These are phyloP conservation scores for Metarhizium humberi DNA, from an alignment of 2,329 filamentous ascomycete species.

Conservation along the genomic window DNA sequence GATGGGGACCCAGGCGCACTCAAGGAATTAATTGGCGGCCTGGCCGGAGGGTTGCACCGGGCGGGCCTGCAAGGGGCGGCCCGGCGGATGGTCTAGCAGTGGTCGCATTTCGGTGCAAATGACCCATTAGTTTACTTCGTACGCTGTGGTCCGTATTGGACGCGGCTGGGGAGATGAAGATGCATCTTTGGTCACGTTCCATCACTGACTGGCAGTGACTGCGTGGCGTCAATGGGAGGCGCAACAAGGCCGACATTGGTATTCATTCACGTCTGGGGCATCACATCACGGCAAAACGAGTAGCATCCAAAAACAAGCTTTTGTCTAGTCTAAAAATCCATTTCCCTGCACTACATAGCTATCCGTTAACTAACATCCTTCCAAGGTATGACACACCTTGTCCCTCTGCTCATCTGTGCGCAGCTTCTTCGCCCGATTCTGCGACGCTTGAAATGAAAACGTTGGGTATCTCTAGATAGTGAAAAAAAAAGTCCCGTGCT, in stretches of 20 bases:
- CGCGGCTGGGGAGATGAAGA: too few relatives aligned
- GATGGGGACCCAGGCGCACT: too few relatives aligned
- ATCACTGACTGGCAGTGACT: too few relatives aligned
- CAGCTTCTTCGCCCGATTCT: slow-evolving; percentile 6
- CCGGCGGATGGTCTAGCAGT: not conserved
- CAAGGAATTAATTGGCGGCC: too few relatives aligned
- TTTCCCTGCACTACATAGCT: not conserved
- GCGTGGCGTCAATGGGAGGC: too few relatives aligned
- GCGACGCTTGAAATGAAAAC: slow-evolving; percentile 9
- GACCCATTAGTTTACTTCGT: too few relatives aligned
- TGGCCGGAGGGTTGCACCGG: not conserved
- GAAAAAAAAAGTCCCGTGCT: slow-evolving; percentile 21
- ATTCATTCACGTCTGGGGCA: too few relatives aligned
- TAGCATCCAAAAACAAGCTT: not conserved
- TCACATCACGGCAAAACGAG: too few relatives aligned
- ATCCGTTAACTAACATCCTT: not conserved
- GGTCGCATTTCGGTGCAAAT: not conserved
- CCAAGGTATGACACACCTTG: slow-evolving; percentile 1
- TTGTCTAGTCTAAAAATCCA: slow-evolving; percentile 2
- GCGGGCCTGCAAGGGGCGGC: slow-evolving; percentile 2
- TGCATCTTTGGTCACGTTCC: too few relatives aligned
- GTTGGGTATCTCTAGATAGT: slow-evolving; percentile 28
- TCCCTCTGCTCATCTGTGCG: slow-evolving; percentile 4
- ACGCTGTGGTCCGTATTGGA: too few relatives aligned
- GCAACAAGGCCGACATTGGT: too few relatives aligned